Conservation (phyloP, 2,329 filamentous ascomycete genomes). For the Trichophaea hybrida region DNA sequence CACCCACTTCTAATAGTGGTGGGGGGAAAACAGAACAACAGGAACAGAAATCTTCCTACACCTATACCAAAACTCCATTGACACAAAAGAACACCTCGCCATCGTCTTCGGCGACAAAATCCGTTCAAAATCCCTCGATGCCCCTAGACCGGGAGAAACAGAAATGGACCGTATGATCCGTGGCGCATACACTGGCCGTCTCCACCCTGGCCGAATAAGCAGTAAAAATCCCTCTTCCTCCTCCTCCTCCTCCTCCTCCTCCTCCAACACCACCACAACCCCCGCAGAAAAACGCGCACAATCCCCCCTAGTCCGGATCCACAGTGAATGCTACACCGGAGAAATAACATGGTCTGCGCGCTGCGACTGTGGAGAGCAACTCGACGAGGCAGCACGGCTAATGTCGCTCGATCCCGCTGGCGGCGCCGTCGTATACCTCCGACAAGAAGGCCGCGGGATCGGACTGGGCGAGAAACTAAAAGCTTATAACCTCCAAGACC, state of each 20-base stretch:
- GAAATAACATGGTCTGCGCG: conserved; percentile 97
- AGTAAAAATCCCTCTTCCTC: conserved; percentile 9
- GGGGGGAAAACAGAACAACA: conserved; percentile 37
- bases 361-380: conserved; percentile 93
- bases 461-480: conserved; percentile 91
- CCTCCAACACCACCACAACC: conserved; percentile 7
- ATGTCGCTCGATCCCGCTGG: conserved; percentile 57
- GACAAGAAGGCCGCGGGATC: conserved; percentile 91
- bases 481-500: conserved; percentile 92
- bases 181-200: conserved; percentile 75
- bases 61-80: conserved; percentile 80
- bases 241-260: conserved; percentile 6
- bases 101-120: conserved; percentile 91
- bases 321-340: conserved; percentile 96
- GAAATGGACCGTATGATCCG: conserved; percentile 86
- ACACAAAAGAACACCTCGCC: conserved; percentile 90
- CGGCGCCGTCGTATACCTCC: conserved; percentile 87
- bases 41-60: conserved; percentile 96
- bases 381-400: conserved; percentile 85
- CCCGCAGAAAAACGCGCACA: neutral
- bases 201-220: conserved; percentile 65
- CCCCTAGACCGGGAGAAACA: conserved; percentile 58
- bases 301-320: conserved; percentile 76
- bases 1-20: neutral
- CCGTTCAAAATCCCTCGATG: conserved; percentile 57